Conservation (phyloP, 2,329 filamentous ascomycete species). For the Myriosclerotinia curreyana region DNA sequence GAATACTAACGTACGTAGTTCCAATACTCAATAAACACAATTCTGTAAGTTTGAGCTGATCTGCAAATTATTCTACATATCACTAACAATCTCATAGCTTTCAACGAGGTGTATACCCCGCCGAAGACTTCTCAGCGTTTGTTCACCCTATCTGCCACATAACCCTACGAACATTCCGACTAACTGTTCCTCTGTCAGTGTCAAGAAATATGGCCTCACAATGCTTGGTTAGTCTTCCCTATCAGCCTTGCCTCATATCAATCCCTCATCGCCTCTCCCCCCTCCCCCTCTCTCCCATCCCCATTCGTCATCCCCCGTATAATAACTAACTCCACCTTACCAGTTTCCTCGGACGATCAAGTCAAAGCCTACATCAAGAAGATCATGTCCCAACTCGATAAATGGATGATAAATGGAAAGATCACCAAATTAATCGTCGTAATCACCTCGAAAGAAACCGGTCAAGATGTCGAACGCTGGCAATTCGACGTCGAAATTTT, state of each 20-base stretch:
- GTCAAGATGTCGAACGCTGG: slow-evolving; percentile 94
- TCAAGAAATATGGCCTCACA: slow-evolving; percentile 99
- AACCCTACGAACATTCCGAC: slow-evolving; percentile 6
- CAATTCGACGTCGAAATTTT: slow-evolving; percentile 75
- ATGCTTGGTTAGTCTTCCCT: slow-evolving; percentile 27
- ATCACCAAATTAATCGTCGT: slow-evolving; percentile 97
- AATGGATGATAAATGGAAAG: slow-evolving; percentile 96
- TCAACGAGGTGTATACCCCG: slow-evolving; percentile 81
- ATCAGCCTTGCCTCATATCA: too few species aligned
- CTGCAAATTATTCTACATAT: background rate
- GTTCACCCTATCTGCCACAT: slow-evolving; percentile 39
- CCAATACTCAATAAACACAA: slow-evolving; percentile 97
- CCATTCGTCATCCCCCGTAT: background rate
- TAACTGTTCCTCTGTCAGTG: slow-evolving; percentile 44
- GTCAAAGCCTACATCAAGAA: slow-evolving; percentile 99
- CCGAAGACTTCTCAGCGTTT: slow-evolving; percentile 92
- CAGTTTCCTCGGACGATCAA: slow-evolving; percentile 92
- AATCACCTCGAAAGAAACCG: slow-evolving; percentile 94
- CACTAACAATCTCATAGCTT: slow-evolving; percentile 54
- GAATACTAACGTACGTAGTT: slow-evolving; percentile 54
- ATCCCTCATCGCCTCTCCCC: too few species aligned
- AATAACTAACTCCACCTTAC: background rate
- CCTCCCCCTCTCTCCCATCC: too few species aligned
- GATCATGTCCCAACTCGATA: slow-evolving; percentile 96
- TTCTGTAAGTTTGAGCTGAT: slow-evolving; percentile 59